phyloP scores from a whole-genome alignment of 495 filamentous ascomycete species.

The Venustampulla echinocandica region DNA sequence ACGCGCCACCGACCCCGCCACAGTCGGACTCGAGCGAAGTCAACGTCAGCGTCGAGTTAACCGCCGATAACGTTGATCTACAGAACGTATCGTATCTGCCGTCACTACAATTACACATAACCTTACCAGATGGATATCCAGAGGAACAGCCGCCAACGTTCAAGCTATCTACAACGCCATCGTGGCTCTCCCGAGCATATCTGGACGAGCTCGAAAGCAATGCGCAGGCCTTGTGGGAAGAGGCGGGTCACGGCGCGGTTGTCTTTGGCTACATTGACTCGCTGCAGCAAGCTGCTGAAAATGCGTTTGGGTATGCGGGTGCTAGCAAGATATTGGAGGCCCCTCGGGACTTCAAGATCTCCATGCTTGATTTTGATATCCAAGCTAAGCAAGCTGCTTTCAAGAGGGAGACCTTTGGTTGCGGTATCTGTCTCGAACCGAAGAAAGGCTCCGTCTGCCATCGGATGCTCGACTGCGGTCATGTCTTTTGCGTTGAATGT shows the following conservation, averaged over 20 bases:
- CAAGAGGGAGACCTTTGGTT: slow-evolving; percentile 78
- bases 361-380: slow-evolving; percentile 71
- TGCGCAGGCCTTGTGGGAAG: slow-evolving; percentile 65
- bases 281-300: slow-evolving; percentile 70
- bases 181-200: slow-evolving; percentile 59
- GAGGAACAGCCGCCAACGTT: slow-evolving; percentile 54
- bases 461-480: slow-evolving; percentile 65
- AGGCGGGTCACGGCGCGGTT: slow-evolving; percentile 65
- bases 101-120: slow-evolving; percentile 57
- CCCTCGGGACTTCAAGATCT: slow-evolving; percentile 53
- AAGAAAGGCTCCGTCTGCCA: slow-evolving; percentile 84
- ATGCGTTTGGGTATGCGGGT: slow-evolving; percentile 62
- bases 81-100: slow-evolving; percentile 60
- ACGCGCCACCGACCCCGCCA: slow-evolving; percentile 26
- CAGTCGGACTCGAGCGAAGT: slow-evolving; percentile 16
- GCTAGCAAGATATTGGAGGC: slow-evolving; percentile 43
- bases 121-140: slow-evolving; percentile 71
- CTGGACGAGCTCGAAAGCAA: slow-evolving; percentile 53
- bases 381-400: slow-evolving; percentile 65
- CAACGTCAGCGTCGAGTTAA: slow-evolving; percentile 9
- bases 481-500: slow-evolving; percentile 84
- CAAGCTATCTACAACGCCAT: slow-evolving; percentile 51
- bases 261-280: slow-evolving; percentile 82
- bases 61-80: background rate
- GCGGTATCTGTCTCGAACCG: slow-evolving; percentile 83